A percentile compares a stretch with the other conserved stretches of the same genome.
phyloP scores from a whole-genome alignment of 257 asterid genomes.

The Salvia hispanica region DNA sequence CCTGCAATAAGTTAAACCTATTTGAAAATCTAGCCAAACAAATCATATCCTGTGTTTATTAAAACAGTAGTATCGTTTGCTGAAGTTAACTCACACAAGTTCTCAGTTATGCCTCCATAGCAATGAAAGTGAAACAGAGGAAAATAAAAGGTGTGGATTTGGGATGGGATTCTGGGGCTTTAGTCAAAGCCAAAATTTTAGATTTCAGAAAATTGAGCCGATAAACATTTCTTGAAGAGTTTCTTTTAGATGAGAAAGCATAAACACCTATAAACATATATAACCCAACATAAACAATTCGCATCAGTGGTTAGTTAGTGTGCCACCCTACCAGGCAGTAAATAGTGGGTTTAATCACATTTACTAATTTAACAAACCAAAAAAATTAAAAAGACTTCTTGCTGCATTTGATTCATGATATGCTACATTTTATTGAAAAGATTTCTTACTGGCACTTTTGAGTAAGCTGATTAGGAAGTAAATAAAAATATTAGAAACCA shows the following conservation, averaged over 20 bases:
- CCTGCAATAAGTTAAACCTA: conserved; percentile 48
- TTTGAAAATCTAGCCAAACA: conserved; percentile 20
- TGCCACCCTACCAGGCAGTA: not conserved
- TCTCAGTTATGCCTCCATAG: conserved; percentile 2
- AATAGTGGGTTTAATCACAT: too few relatives aligned
- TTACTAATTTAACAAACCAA: too few relatives aligned
- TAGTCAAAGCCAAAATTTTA: not conserved
- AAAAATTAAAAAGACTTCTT: too few relatives aligned
- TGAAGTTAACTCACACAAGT: not conserved
- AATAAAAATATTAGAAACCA: not conserved
- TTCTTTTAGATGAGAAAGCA: not conserved
- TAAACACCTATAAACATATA: too few relatives aligned
- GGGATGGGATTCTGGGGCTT: not conserved
- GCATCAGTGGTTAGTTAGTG: not conserved
- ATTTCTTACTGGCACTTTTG: not conserved
- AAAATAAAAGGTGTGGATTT: not conserved
- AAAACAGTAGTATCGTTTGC: not conserved
- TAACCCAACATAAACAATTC: not conserved
- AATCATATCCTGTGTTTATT: not conserved
- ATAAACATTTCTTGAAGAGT: not conserved
- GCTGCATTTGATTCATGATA: not conserved
- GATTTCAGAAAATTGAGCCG: not conserved
- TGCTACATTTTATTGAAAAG: not conserved
- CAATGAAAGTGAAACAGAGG: not conserved
- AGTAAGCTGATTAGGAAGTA: not conserved